A percentile compares a stretch with the other conserved stretches of the same genome.
Evolutionary conservation across 2,329 filamentous ascomycete genomes (phyloP).

Genomic region (Lachnellula arida): DNA sequence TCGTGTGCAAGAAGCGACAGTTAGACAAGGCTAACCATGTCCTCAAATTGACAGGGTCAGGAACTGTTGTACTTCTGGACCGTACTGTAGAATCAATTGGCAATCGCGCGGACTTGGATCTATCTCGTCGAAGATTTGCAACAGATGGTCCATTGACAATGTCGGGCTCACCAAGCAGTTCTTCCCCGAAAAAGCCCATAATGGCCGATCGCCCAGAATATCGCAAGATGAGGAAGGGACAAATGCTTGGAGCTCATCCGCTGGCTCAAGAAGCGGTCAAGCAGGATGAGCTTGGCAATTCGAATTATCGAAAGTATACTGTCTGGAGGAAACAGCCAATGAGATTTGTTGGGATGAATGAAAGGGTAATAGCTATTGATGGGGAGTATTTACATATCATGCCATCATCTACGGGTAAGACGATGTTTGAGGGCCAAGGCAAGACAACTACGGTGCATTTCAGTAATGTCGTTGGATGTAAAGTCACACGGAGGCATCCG

Average conservation of each 20-base stretch:
- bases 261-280: slow-evolving; percentile 59
- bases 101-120: slow-evolving; percentile 68
- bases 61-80: slow-evolving; percentile 70
- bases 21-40: slow-evolving; percentile 77
- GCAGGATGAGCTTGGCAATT: slow-evolving; percentile 52
- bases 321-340: slow-evolving; percentile 81
- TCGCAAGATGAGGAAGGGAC: slow-evolving; percentile 47
- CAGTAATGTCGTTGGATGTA: slow-evolving; percentile 75
- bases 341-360: slow-evolving; percentile 71
- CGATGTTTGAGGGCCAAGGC: slow-evolving; percentile 55
- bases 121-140: slow-evolving; percentile 69
- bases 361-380: slow-evolving; percentile 73
- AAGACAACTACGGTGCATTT: slow-evolving; percentile 82
- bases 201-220: slow-evolving; percentile 39
- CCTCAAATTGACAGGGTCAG: slow-evolving; percentile 70
- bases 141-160: slow-evolving; percentile 68
- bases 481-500: slow-evolving; percentile 74
- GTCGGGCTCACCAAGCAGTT: slow-evolving; percentile 59
- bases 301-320: slow-evolving; percentile 69
- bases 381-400: slow-evolving; percentile 85
- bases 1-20: slow-evolving; percentile 70
- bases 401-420: slow-evolving; percentile 63
- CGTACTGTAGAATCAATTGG: slow-evolving; percentile 76
- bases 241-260: slow-evolving; percentile 58
- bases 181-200: slow-evolving; percentile 60